Evolutionary conservation across 1,139 yeast genomes (phyloP).

Genomic region (Diutina pseudorugosa): DNA sequence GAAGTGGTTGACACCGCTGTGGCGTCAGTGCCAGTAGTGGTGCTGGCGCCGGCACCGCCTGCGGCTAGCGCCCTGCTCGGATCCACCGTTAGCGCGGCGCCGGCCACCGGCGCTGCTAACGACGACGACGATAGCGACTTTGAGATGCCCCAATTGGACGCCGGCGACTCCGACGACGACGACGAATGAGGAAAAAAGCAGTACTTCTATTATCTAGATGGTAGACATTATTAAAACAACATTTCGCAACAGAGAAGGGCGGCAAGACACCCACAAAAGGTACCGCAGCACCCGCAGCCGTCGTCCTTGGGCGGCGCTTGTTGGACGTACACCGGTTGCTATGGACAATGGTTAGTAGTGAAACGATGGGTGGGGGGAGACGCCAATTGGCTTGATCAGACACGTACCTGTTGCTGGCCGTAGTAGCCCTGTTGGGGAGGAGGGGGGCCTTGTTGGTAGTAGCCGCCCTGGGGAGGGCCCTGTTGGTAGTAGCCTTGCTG

Average conservation of each 20-base stretch:
- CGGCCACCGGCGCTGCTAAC: too few relatives aligned
- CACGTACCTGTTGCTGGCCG: conserved; percentile 2
- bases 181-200: background rate
- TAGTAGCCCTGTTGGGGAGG: conserved; percentile 2
- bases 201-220: background rate
- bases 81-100: background rate
- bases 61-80: too few relatives aligned
- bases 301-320: conserved; percentile 1
- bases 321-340: conserved; percentile 3
- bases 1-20: background rate
- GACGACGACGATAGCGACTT: conserved; percentile 1
- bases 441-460: conserved; percentile 4
- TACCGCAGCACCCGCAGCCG: conserved; percentile 3
- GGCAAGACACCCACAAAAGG: conserved; percentile 4
- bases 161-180: background rate
- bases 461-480: conserved; percentile 3
- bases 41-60: background rate
- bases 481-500: conserved; percentile 2
- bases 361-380: background rate
- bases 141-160: conserved; percentile 2
- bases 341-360: background rate
- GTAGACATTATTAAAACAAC: background rate
- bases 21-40: background rate
- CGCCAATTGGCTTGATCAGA: background rate
- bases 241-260: conserved; percentile 3